Conservation (phyloP, 208 protist genomes). For the Borovskyia barvae region DNA sequence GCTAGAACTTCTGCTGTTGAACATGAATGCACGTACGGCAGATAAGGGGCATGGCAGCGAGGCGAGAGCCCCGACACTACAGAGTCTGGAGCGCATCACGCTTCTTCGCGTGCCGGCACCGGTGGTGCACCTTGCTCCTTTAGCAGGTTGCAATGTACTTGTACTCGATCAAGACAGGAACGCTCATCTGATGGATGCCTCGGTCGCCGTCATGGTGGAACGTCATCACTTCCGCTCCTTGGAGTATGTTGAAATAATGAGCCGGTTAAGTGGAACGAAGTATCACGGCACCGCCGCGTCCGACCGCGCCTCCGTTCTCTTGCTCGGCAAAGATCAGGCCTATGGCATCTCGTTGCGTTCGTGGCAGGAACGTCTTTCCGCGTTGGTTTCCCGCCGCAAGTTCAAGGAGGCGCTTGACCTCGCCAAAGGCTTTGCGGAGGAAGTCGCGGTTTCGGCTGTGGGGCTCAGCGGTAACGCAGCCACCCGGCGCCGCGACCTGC, state of each 20-base stretch:
- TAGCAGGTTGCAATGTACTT: constrained; percentile 38
- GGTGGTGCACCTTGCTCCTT: constrained; percentile 38
- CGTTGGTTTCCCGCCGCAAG: constrained; percentile 33
- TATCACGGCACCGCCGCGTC: constrained; percentile 37
- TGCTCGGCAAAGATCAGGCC: constrained; percentile 32
- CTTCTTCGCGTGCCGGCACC: constrained; percentile 28
- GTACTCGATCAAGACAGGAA: constrained; percentile 42
- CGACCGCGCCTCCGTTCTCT: constrained; percentile 27
- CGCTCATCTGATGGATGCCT: constrained; percentile 53
- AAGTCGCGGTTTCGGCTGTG: constrained; percentile 60
- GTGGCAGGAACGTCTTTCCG: constrained; percentile 67
- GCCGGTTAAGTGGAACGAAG: constrained; percentile 26
- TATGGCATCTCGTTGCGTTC: constrained; percentile 56
- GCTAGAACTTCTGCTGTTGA: constrained; percentile 54
- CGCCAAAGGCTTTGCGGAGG: constrained; percentile 51
- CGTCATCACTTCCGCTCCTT: constrained; percentile 24
- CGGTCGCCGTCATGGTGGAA: constrained; percentile 59
- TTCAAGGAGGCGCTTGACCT: constrained; percentile 64
- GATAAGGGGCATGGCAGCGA: background rate
- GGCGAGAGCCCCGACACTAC: constrained; percentile 9
- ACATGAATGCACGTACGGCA: background rate
- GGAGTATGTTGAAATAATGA: constrained; percentile 36
- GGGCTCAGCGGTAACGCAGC: constrained; percentile 41
- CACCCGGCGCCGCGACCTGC: constrained; percentile 34
- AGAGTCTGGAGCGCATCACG: constrained; percentile 34